A percentile compares a stretch with the other conserved stretches of the same genome.
Conservation (phyloP, 2,329 filamentous ascomycete species). For the Fusarium pseudocircinatum region DNA sequence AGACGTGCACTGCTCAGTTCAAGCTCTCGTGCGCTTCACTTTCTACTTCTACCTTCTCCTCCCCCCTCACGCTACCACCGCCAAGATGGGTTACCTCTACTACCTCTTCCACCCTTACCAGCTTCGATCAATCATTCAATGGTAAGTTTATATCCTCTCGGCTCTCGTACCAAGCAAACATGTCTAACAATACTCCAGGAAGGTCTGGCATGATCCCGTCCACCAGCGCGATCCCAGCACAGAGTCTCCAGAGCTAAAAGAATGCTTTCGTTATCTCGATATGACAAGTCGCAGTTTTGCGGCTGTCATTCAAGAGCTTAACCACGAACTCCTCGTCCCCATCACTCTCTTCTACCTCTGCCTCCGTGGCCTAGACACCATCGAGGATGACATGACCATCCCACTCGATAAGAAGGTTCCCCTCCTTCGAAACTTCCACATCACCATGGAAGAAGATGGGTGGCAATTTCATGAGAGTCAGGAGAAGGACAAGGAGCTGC, state of each 20-base stretch:
- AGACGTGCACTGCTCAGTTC: constrained; percentile 32
- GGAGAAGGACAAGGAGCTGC: constrained; percentile 92
- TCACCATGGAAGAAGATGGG: constrained; percentile 80
- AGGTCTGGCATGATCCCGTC: constrained; percentile 95
- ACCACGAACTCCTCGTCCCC: constrained; percentile 91
- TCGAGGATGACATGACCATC: constrained; percentile 98
- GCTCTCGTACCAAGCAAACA: not conserved
- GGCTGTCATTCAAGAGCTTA: constrained; percentile 93
- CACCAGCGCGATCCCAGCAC: constrained; percentile 81
- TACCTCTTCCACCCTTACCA: constrained; percentile 79
- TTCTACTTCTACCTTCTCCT: not conserved
- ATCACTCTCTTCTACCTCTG: constrained; percentile 93
- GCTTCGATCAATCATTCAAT: constrained; percentile 87
- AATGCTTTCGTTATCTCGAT: constrained; percentile 88
- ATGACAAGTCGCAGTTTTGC: constrained; percentile 93
- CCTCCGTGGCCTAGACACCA: constrained; percentile 93
- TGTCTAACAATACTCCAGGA: constrained; percentile 66
- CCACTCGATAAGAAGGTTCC: constrained; percentile 84
- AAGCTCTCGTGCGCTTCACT: constrained; percentile 10
- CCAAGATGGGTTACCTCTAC: constrained; percentile 73
- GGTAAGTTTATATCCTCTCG: constrained; percentile 62
- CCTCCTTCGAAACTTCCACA: constrained; percentile 82
- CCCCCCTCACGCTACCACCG: constrained; percentile 22
- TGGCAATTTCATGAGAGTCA: constrained; percentile 92
- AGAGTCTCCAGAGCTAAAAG: constrained; percentile 76